These are phyloP conservation scores for Quercus wislizeni DNA, from an alignment of 306 rosid genomes.

Conservation along the genomic window DNA sequence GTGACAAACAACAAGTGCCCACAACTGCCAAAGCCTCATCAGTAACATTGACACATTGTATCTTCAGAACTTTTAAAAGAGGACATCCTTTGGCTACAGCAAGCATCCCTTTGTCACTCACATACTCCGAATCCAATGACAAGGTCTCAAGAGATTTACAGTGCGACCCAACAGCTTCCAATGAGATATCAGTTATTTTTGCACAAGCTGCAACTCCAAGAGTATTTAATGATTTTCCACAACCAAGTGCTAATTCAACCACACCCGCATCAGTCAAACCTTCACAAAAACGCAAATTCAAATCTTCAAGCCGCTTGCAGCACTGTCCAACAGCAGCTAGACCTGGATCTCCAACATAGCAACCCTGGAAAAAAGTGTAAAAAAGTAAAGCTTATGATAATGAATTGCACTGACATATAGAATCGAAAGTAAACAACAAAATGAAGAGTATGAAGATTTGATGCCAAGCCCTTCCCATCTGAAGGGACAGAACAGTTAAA, in stretches of 20 bases:
- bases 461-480: neutral
- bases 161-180: constrained; percentile 78
- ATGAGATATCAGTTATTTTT: constrained; percentile 69
- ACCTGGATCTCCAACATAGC: constrained; percentile 93
- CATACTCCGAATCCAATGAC: constrained; percentile 81
- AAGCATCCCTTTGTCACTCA: constrained; percentile 77
- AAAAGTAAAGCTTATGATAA: constrained; percentile 11
- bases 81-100: constrained; percentile 79
- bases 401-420: neutral
- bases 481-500: neutral
- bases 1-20: constrained; percentile 55
- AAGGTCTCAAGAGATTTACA: constrained; percentile 66
- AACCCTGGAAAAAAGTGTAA: constrained; percentile 57
- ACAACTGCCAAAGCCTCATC: constrained; percentile 88
- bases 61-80: constrained; percentile 71
- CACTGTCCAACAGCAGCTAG: constrained; percentile 77
- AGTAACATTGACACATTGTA: constrained; percentile 79
- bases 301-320: constrained; percentile 79
- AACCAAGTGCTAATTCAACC: constrained; percentile 63
- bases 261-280: constrained; percentile 77
- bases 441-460: neutral
- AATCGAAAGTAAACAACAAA: neutral
- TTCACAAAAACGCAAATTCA: constrained; percentile 93
- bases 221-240: constrained; percentile 73
- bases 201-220: constrained; percentile 92